These are phyloP conservation scores for Epichloe sylvatica DNA, from an alignment of 2,329 filamentous ascomycete species.

Conservation along the genomic window DNA sequence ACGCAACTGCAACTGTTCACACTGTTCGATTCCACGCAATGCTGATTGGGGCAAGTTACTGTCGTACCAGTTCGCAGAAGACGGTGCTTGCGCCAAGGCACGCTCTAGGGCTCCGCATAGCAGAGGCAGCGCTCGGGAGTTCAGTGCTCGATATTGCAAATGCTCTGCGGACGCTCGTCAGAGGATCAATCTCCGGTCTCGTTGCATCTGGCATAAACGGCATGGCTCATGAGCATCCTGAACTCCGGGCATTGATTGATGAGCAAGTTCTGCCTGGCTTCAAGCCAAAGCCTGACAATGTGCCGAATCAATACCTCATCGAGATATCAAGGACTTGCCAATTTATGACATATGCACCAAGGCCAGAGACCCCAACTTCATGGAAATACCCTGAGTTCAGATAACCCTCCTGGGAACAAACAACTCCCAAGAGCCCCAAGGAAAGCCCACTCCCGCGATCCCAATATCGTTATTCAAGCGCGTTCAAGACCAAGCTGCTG, in stretches of 20 bases:
- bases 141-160: no score
- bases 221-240: constrained; percentile 10
- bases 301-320: constrained; percentile 13
- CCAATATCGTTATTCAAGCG: background rate
- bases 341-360: constrained; percentile 27
- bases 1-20: background rate
- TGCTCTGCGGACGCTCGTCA: no score
- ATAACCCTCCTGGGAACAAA: no score
- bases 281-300: constrained; percentile 17
- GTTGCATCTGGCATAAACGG: constrained; percentile 11
- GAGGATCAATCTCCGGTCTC: constrained; percentile 9
- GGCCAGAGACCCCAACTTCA: constrained; percentile 17
- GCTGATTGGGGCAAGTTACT: background rate
- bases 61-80: background rate
- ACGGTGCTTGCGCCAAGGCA: constrained; percentile 7
- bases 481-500: background rate
- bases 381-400: background rate
- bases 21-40: background rate
- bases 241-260: constrained; percentile 6
- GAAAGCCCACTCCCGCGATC: background rate
- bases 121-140: constrained; percentile 4
- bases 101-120: constrained; percentile 12
- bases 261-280: constrained; percentile 10
- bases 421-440: no score
- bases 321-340: constrained; percentile 13